A percentile compares a stretch with the other conserved stretches of the same genome.
These are phyloP conservation scores for Elsinoe arachidis DNA, from an alignment of 2,329 filamentous ascomycete species.

Conservation along the genomic window DNA sequence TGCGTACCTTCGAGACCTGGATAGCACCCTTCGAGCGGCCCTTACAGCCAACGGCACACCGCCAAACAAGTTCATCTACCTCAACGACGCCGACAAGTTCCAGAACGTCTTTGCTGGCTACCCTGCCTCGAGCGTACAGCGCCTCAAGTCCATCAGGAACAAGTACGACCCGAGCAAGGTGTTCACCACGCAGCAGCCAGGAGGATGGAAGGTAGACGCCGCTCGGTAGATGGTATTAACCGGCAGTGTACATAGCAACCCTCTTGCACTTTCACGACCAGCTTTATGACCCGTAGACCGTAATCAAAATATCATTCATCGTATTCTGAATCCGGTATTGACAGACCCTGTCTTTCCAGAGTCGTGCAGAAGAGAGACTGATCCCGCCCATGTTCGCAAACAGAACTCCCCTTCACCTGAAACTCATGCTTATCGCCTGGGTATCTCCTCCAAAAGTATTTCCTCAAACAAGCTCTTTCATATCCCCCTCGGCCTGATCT, in stretches of 20 bases:
- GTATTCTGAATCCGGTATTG: background rate
- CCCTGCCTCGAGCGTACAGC: slow-evolving; percentile 23
- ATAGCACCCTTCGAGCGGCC: slow-evolving; percentile 15
- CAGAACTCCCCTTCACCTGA: too few species aligned
- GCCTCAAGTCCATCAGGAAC: slow-evolving; percentile 23
- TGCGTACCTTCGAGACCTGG: slow-evolving; percentile 1
- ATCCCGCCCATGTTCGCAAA: too few species aligned
- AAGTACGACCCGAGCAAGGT: slow-evolving; percentile 27
- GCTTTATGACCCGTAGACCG: background rate
- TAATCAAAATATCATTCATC: background rate
- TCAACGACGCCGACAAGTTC: slow-evolving; percentile 25
- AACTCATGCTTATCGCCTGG: background rate
- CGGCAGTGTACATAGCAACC: background rate
- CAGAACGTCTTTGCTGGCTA: slow-evolving; percentile 25
- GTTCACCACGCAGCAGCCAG: slow-evolving; percentile 16
- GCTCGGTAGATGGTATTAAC: background rate
- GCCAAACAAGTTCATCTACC: slow-evolving; percentile 19
- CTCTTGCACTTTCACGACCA: background rate
- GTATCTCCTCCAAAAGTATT: background rate
- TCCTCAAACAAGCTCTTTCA: background rate
- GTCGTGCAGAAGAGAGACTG: background rate
- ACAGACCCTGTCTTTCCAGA: background rate
- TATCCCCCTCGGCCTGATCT: background rate
- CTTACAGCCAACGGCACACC: slow-evolving; percentile 16
- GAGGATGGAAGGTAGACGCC: slow-evolving; percentile 9